Evolutionary conservation across 2,329 filamentous ascomycete genomes (phyloP), one percentile per base, ranked within the genome.

Genomic region (Huntiella decipiens): DNA sequence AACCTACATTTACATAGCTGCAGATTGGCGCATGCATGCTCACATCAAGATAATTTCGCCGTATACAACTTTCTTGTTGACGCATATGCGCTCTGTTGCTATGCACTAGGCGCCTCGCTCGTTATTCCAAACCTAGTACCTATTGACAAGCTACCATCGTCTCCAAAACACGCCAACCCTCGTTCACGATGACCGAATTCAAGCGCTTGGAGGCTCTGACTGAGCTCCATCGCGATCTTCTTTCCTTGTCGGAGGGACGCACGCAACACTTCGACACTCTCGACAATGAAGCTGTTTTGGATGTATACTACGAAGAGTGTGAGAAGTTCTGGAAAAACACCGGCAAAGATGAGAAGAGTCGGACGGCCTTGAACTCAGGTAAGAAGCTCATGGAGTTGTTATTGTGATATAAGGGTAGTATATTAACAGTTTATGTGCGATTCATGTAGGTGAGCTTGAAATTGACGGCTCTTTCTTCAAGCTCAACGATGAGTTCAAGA

Each of bases 401-500:
- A 12, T n/a, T 19, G 36, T 10, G 17, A 19, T 37, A 12, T 7
- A 2, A 11, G 13, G 19, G 10, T 17, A 17, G 28, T 13, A 35
- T 17, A 32, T 32, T 43, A 19, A 43, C 31, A 34, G 3, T 42
- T 28, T 1, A 7, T 31, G 16, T 10, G 22, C 6, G 6, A 33
- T 35, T 28, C n/a, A 46, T 15, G 34, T 53, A 91, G 86, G 83
- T 48, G 87, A 82, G 58, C 68, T 96, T 53, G 74, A 66, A 32
- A 63, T 94, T 49, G 73, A 74, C 54, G 79, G 77, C 51, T 71
- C 74, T 32, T 75, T 87, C 55, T 96, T 85, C 60, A 66, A 71
- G 16, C 67, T 98, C 64, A 95, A 93, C 61, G 73, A 82, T 47
- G 78, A 85, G 51, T 96, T 98, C 61, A 77, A 88, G 57, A 80